Evolutionary conservation across 805 yeast species (phyloP).

Genomic region (Aciculoconidium aculeatum): DNA sequence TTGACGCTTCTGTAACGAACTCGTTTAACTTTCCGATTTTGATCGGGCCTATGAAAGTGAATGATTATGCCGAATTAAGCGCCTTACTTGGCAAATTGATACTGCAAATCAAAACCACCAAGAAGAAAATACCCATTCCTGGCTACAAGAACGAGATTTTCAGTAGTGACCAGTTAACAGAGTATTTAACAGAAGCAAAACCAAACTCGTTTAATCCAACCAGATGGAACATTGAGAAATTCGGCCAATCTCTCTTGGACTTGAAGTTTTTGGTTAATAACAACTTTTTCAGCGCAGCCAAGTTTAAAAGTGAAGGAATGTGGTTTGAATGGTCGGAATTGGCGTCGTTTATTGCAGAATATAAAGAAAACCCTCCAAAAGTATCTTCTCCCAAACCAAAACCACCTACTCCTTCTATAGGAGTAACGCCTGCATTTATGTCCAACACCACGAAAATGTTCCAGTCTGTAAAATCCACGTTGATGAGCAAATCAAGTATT

Average conservation of each 20-base stretch:
- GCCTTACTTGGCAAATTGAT: slow-evolving; percentile 19
- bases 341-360: slow-evolving; percentile 17
- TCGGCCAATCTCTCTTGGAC: slow-evolving; percentile 37
- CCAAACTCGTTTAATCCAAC: slow-evolving; percentile 32
- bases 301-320: slow-evolving; percentile 37
- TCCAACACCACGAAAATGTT: slow-evolving; percentile 27
- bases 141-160: slow-evolving; percentile 36
- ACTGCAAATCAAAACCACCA: slow-evolving; percentile 17
- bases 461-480: slow-evolving; percentile 25
- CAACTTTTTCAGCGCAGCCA: slow-evolving; percentile 26
- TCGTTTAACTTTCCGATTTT: slow-evolving; percentile 25
- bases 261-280: slow-evolving; percentile 26
- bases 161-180: slow-evolving; percentile 33
- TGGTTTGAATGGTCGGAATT: slow-evolving; percentile 41
- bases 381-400: neutral
- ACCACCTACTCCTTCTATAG: neutral
- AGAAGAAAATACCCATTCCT: slow-evolving; percentile 33
- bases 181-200: slow-evolving; percentile 17
- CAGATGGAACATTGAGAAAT: slow-evolving; percentile 29
- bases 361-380: slow-evolving; percentile 1
- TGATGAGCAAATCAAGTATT: slow-evolving; percentile 22
- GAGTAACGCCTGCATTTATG: slow-evolving; percentile 9
- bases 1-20: slow-evolving; percentile 3
- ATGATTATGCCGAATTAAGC: slow-evolving; percentile 14
- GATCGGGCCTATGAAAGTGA: slow-evolving; percentile 22